A percentile compares a stretch with the other conserved stretches of the same genome.
Evolutionary conservation across 148 eudicot genomes (phyloP).

Genomic region (Nepenthes mirabilis): DNA sequence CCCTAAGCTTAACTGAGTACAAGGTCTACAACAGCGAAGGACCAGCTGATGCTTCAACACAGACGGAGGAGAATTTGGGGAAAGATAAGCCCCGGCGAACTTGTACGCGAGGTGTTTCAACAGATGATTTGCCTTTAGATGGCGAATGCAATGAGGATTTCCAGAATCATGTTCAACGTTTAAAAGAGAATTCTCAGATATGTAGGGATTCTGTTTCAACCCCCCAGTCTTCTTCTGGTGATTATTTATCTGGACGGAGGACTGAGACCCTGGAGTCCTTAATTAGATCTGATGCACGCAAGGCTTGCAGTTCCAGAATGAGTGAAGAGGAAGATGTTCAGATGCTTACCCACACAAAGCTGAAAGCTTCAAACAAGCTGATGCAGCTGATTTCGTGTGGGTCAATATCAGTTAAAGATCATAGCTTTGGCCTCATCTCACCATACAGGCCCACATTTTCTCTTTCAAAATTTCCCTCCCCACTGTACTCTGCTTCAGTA

Average conservation of each 20-base stretch:
- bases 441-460: conserved; percentile 62
- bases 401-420: conserved; percentile 82
- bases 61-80: conserved; percentile 52
- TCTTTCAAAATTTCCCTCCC: conserved; percentile 62
- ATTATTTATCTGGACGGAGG: conserved; percentile 59
- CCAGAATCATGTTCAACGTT: conserved; percentile 11
- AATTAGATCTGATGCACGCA: conserved; percentile 71
- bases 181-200: conserved; percentile 25
- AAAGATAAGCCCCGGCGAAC: conserved; percentile 32
- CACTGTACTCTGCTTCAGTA: conserved; percentile 66
- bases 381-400: conserved; percentile 96
- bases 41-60: conserved; percentile 85
- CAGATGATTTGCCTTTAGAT: conserved; percentile 55
- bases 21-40: conserved; percentile 49
- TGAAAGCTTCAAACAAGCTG: conserved; percentile 62
- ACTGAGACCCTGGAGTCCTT: conserved; percentile 79
- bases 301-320: conserved; percentile 56
- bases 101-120: conserved; percentile 75
- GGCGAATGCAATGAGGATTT: conserved; percentile 21
- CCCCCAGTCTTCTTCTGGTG: conserved; percentile 48
- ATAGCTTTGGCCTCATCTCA: conserved; percentile 72
- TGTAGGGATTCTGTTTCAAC: conserved; percentile 36
- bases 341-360: conserved; percentile 33
- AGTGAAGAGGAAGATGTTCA: conserved; percentile 27
- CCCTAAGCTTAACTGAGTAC: conserved; percentile 59